These are phyloP conservation scores for Citrus trifoliata DNA, from an alignment of 345 rosid species.

Conservation along the genomic window DNA sequence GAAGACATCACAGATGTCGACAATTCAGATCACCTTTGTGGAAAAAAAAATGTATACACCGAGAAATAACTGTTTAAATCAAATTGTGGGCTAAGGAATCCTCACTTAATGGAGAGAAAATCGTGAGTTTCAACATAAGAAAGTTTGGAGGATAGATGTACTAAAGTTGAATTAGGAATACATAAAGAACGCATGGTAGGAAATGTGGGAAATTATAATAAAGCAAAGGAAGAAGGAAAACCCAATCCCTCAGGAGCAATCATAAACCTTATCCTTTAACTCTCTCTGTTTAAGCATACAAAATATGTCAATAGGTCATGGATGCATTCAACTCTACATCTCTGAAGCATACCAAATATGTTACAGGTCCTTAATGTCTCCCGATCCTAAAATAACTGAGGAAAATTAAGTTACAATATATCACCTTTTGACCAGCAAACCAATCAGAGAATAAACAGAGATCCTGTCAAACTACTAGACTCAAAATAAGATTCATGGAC, in stretches of 20 bases:
- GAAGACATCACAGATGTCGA: not conserved
- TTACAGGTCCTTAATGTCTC: not conserved
- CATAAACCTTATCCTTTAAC: not conserved
- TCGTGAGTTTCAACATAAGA: not conserved
- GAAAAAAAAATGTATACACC: not conserved
- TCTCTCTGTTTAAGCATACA: not conserved
- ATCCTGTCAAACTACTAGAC: not conserved
- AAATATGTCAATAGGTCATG: not conserved
- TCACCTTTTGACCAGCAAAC: not conserved
- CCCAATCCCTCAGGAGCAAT: not conserved
- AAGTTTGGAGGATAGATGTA: not conserved
- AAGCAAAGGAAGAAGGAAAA: not conserved
- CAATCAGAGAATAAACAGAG: not conserved
- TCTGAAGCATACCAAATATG: not conserved
- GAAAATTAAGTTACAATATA: not conserved
- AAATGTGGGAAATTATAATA: not conserved
- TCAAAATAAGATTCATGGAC: not conserved
- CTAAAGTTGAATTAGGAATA: not conserved
- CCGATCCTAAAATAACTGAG: not conserved
- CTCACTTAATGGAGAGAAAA: not conserved
- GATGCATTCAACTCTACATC: not conserved
- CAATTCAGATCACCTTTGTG: not conserved
- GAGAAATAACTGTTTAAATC: not conserved
- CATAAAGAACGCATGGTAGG: not conserved
- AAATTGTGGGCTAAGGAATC: not conserved